A percentile compares a stretch with the other conserved stretches of the same genome.
Conservation (phyloP, 2,329 filamentous ascomycete species). For the Ascochyta lentis region DNA sequence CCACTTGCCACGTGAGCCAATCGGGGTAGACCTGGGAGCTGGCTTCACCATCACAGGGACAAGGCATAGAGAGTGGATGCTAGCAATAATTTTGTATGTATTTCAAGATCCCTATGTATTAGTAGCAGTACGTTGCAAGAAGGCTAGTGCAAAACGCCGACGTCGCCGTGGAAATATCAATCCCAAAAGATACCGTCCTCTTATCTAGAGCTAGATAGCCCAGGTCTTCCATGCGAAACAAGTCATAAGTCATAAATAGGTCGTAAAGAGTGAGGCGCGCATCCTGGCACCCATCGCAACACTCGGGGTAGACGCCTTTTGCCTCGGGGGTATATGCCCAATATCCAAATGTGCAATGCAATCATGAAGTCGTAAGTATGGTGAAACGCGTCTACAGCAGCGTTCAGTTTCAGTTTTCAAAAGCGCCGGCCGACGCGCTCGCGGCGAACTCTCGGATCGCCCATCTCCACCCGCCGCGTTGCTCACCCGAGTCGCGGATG, state of each 20-base stretch:
- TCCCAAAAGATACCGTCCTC: constrained; percentile 11
- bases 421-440: constrained; percentile 29
- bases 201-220: constrained; percentile 14
- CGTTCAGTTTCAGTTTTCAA: constrained; percentile 25
- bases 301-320: constrained; percentile 44
- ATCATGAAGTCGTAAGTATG: constrained; percentile 43
- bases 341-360: constrained; percentile 36
- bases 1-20: background rate
- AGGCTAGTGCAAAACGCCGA: constrained; percentile 14
- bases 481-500: constrained; percentile 53
- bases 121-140: constrained; percentile 17
- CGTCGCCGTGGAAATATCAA: constrained; percentile 12
- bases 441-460: constrained; percentile 62
- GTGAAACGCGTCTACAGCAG: constrained; percentile 22
- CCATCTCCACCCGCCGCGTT: constrained; percentile 74
- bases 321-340: constrained; percentile 34
- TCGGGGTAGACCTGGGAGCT: background rate
- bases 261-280: constrained; percentile 46
- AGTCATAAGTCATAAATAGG: constrained; percentile 44
- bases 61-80: background rate
- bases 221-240: constrained; percentile 14
- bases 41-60: constrained; percentile 5
- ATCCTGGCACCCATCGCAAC: constrained; percentile 42
- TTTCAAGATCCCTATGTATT: constrained; percentile 17
- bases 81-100: constrained; percentile 10